These are phyloP conservation scores for Ramularia collo-cygni DNA, from an alignment of 2,329 filamentous ascomycete species.

Conservation along the genomic window DNA sequence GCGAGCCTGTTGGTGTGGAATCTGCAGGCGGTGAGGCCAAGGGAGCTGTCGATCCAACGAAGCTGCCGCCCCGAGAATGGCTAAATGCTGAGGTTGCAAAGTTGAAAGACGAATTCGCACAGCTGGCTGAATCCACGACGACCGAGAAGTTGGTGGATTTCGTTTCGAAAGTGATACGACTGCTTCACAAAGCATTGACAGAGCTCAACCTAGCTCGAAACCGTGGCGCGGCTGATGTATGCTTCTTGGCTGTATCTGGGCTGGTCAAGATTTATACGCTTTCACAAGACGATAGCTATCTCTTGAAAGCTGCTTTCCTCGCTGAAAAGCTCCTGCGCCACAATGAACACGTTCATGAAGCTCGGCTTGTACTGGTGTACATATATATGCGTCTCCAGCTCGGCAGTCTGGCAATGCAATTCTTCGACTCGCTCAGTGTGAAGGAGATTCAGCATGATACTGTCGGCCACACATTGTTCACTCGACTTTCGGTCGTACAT, in stretches of 20 bases:
- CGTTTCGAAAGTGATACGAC: conserved; percentile 19
- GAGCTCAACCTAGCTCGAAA: conserved; percentile 12
- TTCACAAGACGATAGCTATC: conserved; percentile 12
- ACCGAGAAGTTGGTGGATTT: conserved; percentile 17
- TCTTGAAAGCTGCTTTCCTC: conserved; percentile 27
- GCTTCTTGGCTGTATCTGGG: conserved; percentile 29
- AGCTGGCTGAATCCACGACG: conserved; percentile 10
- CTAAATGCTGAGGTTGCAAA: conserved; percentile 17
- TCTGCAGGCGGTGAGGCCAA: conserved; percentile 2
- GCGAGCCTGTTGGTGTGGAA: conserved; percentile 1
- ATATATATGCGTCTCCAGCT: conserved; percentile 30
- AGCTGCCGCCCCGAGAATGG: conserved; percentile 16
- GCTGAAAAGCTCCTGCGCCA: conserved; percentile 23
- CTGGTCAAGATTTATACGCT: conserved; percentile 23
- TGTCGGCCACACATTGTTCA: conserved; percentile 29
- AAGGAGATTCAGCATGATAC: conserved; percentile 34
- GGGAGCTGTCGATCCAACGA: conserved; percentile 3
- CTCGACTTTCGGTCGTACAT: conserved; percentile 26
- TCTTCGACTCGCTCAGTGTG: conserved; percentile 28
- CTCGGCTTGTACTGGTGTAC: conserved; percentile 29
- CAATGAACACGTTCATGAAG: conserved; percentile 27
- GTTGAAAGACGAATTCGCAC: conserved; percentile 21
- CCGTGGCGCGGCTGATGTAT: conserved; percentile 22
- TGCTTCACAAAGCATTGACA: conserved; percentile 20
- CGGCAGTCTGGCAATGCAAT: conserved; percentile 24